Evolutionary conservation across 805 yeast genomes (phyloP).

Genomic region (Nakazawaea ambrosiae): DNA sequence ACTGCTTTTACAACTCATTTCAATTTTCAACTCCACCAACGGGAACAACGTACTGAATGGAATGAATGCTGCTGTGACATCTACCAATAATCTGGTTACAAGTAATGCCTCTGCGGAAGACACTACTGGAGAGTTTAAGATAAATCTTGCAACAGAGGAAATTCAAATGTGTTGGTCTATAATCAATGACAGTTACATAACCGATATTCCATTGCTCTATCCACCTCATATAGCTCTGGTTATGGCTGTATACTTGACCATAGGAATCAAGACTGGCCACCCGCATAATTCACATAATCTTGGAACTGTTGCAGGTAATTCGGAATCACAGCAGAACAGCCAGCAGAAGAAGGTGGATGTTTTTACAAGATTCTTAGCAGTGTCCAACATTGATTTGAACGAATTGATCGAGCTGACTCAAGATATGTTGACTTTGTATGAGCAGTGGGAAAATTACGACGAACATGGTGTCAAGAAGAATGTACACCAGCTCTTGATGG

Average conservation of each 20-base stretch:
- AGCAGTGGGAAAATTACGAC: constrained; percentile 81
- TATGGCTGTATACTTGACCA: constrained; percentile 73
- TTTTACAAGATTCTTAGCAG: constrained; percentile 62
- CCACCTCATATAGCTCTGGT: constrained; percentile 90
- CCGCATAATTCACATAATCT: too few relatives aligned
- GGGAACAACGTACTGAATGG: too few relatives aligned
- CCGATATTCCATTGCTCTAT: constrained; percentile 73
- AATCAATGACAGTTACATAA: constrained; percentile 81
- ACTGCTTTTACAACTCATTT: constrained; percentile 47
- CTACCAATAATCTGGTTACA: too few relatives aligned
- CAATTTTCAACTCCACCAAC: constrained; percentile 31
- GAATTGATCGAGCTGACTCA: constrained; percentile 79
- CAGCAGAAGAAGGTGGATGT: constrained; percentile 38
- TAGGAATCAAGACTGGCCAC: constrained; percentile 42
- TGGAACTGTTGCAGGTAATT: too few relatives aligned
- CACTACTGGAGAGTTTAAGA: constrained; percentile 9
- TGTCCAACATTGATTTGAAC: constrained; percentile 68
- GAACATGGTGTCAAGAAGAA: constrained; percentile 51
- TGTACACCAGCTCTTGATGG: constrained; percentile 28
- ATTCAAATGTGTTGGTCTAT: constrained; percentile 84
- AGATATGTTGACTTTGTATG: constrained; percentile 74
- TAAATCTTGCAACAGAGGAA: constrained; percentile 51
- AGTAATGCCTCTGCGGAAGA: too few relatives aligned
- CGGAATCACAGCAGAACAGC: too few relatives aligned
- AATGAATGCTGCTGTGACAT: too few relatives aligned